Evolutionary conservation across 768 basidiomycete genomes (phyloP), one percentile per base, ranked within the genome.

Genomic region (Hypsizygus marmoreus): DNA sequence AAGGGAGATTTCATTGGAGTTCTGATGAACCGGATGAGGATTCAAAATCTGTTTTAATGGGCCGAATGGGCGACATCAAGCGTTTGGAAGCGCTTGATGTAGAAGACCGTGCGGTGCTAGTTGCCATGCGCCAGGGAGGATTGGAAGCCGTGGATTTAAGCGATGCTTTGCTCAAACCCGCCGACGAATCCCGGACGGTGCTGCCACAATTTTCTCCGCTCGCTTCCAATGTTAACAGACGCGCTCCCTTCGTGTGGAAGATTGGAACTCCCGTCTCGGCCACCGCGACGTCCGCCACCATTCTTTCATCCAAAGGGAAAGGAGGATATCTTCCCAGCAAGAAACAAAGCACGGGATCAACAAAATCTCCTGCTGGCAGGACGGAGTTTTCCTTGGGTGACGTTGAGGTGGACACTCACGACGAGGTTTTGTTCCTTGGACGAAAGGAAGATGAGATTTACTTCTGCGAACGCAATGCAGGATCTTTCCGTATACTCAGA

Each of bases 41-140:
- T 16, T 56, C 68, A 3, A 71, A 66, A 32, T 23, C 65, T 12
- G 40, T 63, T 4, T 40, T 58, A 22, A 28, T 57, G 2, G 69
- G 76, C 11, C 77, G 79, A 41, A 80, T 93, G 72, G 91, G 91
- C 12, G 91, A 93, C 56, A 76, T 93, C 30, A 89, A 87, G 64
- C 83, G 87, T 8, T 58, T 93, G 17, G 91, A 93, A 63, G 85
- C 90, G 2, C 87, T 93, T 46, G 89, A 92, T 59, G 75, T 89
- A 30, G 71, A 78, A 36, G 80, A 87, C 51, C 79, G 86, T 14
- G 82, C 91, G 4, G 80, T 93, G 8, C 73, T 93, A 4, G 84
- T 93, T 25, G 91, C 91, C 12, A 80, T 93, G 81, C 83, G 91
- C 16, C 89, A 89, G 63, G 89, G 90, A 24, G 91, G 91, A 2